Evolutionary conservation across 176 grass and related monocot species (phyloP).

Genomic region (Lolium rigidum): DNA sequence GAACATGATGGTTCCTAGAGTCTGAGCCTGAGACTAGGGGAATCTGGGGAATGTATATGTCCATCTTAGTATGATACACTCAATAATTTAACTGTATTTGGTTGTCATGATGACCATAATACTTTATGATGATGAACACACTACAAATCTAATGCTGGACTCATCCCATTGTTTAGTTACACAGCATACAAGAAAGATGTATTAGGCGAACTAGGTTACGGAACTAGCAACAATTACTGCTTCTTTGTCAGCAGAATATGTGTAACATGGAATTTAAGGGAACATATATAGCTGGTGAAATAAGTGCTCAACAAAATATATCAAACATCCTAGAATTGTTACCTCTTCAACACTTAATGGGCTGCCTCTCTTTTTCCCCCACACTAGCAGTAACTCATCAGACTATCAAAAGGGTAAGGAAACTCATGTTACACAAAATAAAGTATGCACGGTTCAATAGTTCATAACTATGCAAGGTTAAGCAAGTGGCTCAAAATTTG

Average conservation of each 20-base stretch:
- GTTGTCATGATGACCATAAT: constrained; percentile 13
- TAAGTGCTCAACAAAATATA: constrained; percentile 34
- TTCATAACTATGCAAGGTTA: constrained; percentile 18
- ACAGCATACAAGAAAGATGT: constrained; percentile 7
- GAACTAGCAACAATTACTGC: constrained; percentile 26
- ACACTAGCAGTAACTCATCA: constrained; percentile 80
- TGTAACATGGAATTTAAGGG: constrained; percentile 14
- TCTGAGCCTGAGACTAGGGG: background rate
- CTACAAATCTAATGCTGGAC: constrained; percentile 21
- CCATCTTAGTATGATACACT: background rate
- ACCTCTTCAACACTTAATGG: constrained; percentile 88
- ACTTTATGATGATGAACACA: constrained; percentile 26
- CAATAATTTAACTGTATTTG: background rate
- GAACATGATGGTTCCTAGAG: constrained; percentile 1
- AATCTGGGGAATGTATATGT: constrained; percentile 3
- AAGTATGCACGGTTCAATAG: constrained; percentile 32
- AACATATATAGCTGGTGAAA: constrained; percentile 36
- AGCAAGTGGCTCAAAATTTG: constrained; percentile 20
- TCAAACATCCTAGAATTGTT: constrained; percentile 8
- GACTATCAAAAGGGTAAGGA: constrained; percentile 62
- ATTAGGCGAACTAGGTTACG: constrained; percentile 23
- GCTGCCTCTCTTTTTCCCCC: constrained; percentile 86
- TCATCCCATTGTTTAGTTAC: constrained; percentile 15
- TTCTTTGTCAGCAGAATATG: constrained; percentile 25
- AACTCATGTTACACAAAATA: constrained; percentile 40